Conservation (phyloP, 805 yeast genomes). For the Danielia reshetovae region DNA sequence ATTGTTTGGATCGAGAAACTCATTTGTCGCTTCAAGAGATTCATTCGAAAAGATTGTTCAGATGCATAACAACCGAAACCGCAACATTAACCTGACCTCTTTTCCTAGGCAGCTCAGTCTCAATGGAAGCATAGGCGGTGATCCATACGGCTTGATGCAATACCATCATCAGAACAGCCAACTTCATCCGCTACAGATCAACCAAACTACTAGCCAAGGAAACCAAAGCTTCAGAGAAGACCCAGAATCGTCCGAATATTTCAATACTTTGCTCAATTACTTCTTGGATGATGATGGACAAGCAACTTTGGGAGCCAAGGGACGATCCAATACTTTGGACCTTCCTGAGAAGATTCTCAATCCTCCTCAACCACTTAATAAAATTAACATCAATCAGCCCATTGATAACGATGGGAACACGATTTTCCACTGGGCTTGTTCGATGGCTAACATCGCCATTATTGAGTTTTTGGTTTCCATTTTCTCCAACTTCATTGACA, state of each 20-base stretch:
- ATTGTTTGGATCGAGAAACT: conserved; percentile 38
- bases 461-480: conserved; percentile 60
- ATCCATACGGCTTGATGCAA: conserved; percentile 31
- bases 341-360: conserved; percentile 40
- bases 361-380: conserved; percentile 53
- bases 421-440: conserved; percentile 93
- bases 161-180: conserved; percentile 30
- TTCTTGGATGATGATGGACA: conserved; percentile 43
- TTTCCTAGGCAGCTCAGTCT: conserved; percentile 22
- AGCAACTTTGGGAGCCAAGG: conserved; percentile 21
- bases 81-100: conserved; percentile 2
- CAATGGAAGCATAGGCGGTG: conserved; percentile 19
- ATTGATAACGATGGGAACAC: conserved; percentile 93
- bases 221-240: conserved; percentile 8
- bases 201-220: not conserved
- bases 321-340: conserved; percentile 8
- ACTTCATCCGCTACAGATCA: conserved; percentile 6
- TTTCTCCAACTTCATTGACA: conserved; percentile 62
- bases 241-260: conserved; percentile 28
- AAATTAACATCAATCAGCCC: conserved; percentile 73
- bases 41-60: conserved; percentile 28
- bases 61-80: conserved; percentile 11
- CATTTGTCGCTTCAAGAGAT: conserved; percentile 10
- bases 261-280: conserved; percentile 44
- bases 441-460: conserved; percentile 72